Evolutionary conservation across 176 grass and related monocot species (phyloP).

Genomic region (Olyra latifolia): DNA sequence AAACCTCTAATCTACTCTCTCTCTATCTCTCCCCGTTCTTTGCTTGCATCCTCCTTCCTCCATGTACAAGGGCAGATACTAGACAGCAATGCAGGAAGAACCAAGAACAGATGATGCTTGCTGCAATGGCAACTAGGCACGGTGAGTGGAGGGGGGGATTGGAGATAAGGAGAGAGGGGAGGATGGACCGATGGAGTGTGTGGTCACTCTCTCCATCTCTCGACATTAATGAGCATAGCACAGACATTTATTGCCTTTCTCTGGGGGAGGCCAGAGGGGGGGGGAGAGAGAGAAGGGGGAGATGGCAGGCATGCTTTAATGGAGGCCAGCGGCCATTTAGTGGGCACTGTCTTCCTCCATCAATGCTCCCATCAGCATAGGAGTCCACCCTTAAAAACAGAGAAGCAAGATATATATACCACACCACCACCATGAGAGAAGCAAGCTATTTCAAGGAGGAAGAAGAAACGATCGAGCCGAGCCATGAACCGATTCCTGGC

Average conservation of each 20-base stretch:
- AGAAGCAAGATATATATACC: neutral
- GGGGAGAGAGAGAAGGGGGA: neutral
- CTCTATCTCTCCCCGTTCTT: no score
- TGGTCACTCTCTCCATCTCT: slow-evolving; percentile 24
- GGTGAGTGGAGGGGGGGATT: no score
- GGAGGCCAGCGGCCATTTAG: slow-evolving; percentile 50
- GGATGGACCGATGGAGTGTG: neutral
- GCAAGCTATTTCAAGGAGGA: no score
- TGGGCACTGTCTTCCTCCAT: slow-evolving; percentile 51
- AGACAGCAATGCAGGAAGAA: neutral
- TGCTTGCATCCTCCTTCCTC: neutral
- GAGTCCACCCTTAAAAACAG: neutral
- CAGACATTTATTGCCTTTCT: slow-evolving; percentile 49
- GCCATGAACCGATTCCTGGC: no score
- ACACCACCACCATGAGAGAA: no score
- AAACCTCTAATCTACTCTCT: no score
- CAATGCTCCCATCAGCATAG: slow-evolving; percentile 34
- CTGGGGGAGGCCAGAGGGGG: slow-evolving; percentile 20
- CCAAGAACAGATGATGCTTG: neutral
- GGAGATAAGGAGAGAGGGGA: neutral
- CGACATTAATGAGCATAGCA: slow-evolving; percentile 55
- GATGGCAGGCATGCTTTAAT: slow-evolving; percentile 61
- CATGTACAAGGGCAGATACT: neutral
- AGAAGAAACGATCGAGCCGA: no score
- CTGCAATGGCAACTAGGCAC: slow-evolving; percentile 10